These are phyloP conservation scores for Syzygium oleosum DNA, from an alignment of 345 rosid species.

Conservation along the genomic window DNA sequence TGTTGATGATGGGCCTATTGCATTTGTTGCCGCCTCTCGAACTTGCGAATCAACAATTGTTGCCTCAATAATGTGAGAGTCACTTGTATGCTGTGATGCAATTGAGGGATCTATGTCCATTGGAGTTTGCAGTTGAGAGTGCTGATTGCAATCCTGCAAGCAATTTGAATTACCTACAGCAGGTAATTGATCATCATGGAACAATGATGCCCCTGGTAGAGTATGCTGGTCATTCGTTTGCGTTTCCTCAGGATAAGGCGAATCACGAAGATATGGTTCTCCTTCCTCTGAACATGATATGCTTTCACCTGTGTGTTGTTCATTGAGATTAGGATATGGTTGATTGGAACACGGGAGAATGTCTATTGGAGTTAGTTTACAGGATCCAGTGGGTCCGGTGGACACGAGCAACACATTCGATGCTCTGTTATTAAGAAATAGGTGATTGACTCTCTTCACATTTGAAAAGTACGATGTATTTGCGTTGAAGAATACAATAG, in stretches of 20 bases:
- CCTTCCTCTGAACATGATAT: background rate
- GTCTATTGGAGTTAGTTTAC: background rate
- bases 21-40: too few species aligned
- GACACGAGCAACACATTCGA: background rate
- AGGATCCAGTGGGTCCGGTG: background rate
- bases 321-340: background rate
- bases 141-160: background rate
- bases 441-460: too few species aligned
- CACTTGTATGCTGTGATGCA: too few species aligned
- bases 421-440: background rate
- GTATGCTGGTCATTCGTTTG: fast-evolving
- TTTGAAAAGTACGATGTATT: too few species aligned
- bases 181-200: background rate
- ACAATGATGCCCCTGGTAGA: fast-evolving
- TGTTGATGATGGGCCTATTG: too few species aligned
- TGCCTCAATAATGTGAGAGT: too few species aligned
- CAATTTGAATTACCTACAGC: background rate
- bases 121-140: too few species aligned
- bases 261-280: fast-evolving
- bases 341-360: background rate
- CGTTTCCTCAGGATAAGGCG: background rate
- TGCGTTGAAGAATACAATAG: background rate
- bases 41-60: too few species aligned
- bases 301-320: background rate
- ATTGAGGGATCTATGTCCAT: too few species aligned